Conservation (phyloP, 495 filamentous ascomycete genomes). For the Acidiella bohemica region DNA sequence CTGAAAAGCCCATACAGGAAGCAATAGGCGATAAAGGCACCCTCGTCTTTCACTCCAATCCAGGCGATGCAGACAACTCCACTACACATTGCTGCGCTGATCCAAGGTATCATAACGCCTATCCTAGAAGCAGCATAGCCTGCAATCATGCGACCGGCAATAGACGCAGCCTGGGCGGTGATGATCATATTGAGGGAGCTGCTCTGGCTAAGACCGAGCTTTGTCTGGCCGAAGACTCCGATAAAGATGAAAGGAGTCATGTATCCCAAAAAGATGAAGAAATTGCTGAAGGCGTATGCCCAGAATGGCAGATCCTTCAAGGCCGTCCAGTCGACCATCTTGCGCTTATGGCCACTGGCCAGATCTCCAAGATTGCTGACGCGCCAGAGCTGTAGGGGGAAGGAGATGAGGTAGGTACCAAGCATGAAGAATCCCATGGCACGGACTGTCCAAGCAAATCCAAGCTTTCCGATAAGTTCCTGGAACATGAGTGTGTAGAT, state of each 20-base stretch:
- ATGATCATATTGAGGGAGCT: slow-evolving; percentile 54
- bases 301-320: slow-evolving; percentile 25
- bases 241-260: slow-evolving; percentile 23
- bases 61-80: slow-evolving; percentile 48
- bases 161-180: slow-evolving; percentile 57
- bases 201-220: slow-evolving; percentile 37
- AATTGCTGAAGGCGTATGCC: slow-evolving; percentile 22
- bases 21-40: slow-evolving; percentile 46
- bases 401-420: slow-evolving; percentile 31
- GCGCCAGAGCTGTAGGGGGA: slow-evolving; percentile 28
- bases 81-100: slow-evolving; percentile 39
- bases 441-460: slow-evolving; percentile 71
- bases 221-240: slow-evolving; percentile 41
- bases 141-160: slow-evolving; percentile 51
- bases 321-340: slow-evolving; percentile 23
- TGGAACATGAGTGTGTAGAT: slow-evolving; percentile 68
- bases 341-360: slow-evolving; percentile 14
- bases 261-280: slow-evolving; percentile 22
- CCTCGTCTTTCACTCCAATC: slow-evolving; percentile 40
- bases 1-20: slow-evolving; percentile 48
- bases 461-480: slow-evolving; percentile 51
- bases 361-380: slow-evolving; percentile 20
- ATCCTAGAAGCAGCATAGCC: slow-evolving; percentile 51
- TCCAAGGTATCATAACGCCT: slow-evolving; percentile 50
- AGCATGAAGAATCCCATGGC: slow-evolving; percentile 61